A percentile compares a stretch with the other conserved stretches of the same genome.
phyloP scores from a whole-genome alignment of 176 grass and related monocot genomes.

The Oryza punctata region DNA sequence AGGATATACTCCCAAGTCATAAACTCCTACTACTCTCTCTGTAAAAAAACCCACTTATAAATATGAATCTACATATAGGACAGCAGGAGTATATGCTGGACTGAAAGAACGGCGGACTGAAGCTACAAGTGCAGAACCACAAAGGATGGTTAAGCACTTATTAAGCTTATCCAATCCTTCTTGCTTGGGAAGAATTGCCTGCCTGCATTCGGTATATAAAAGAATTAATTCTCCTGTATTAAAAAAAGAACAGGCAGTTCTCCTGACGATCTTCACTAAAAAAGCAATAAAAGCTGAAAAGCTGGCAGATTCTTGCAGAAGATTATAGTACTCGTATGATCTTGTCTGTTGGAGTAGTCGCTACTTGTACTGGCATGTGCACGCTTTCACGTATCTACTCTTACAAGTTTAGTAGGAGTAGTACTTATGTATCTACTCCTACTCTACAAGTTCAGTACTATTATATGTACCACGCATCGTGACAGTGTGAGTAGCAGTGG shows the following conservation, averaged over 20 bases:
- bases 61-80: no score
- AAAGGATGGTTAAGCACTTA: not conserved
- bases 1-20: no score
- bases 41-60: no score
- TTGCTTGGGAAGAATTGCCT: not conserved
- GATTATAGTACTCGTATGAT: conserved; percentile 4
- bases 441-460: not conserved
- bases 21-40: no score
- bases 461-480: no score
- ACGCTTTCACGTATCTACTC: not conserved
- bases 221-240: not conserved
- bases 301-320: conserved; percentile 17
- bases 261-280: not conserved
- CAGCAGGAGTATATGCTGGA: no score
- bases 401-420: not conserved
- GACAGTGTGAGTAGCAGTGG: no score
- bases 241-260: no score
- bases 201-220: not conserved
- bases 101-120: not conserved
- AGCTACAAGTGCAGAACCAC: not conserved
- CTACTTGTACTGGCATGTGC: conserved; percentile 5
- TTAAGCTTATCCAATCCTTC: not conserved
- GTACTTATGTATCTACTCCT: not conserved
- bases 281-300: not conserved
- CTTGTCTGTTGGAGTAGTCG: conserved; percentile 1